A percentile compares a stretch with the other conserved stretches of the same genome.
phyloP scores from a whole-genome alignment of 2,329 filamentous ascomycete species.

The Penicillium janthinellum region DNA sequence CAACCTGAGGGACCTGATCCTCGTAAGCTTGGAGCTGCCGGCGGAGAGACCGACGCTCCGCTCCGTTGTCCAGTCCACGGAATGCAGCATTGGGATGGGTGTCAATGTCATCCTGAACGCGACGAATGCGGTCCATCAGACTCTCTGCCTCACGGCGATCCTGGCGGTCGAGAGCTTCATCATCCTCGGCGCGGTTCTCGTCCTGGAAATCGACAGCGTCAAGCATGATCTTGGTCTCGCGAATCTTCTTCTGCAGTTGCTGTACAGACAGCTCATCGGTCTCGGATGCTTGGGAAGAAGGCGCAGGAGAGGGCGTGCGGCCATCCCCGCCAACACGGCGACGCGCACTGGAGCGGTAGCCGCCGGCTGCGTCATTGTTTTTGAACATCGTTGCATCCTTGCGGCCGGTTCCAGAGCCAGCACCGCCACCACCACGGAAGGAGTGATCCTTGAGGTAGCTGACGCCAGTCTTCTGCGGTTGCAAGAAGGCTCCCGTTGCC shows the following conservation, averaged over 20 bases:
- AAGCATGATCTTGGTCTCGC: conserved; percentile 89
- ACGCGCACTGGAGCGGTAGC: conserved; percentile 91
- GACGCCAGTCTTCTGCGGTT: conserved; percentile 96
- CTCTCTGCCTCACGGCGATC: conserved; percentile 93
- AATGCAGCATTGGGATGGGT: conserved; percentile 77
- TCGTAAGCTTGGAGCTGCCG: conserved; percentile 86
- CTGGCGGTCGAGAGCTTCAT: conserved; percentile 85
- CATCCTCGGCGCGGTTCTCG: conserved; percentile 84
- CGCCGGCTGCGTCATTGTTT: conserved; percentile 90
- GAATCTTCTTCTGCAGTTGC: conserved; percentile 87
- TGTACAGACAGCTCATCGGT: conserved; percentile 79
- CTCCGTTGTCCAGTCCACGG: conserved; percentile 75
- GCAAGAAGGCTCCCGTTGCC: conserved; percentile 81
- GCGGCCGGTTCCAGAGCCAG: conserved; percentile 61
- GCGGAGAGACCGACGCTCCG: conserved; percentile 81
- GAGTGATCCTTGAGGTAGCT: conserved; percentile 97
- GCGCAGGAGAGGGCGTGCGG: conserved; percentile 76
- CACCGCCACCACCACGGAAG: conserved; percentile 68
- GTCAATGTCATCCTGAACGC: conserved; percentile 93
- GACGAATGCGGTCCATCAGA: conserved; percentile 86
- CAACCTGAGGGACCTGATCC: conserved; percentile 87
- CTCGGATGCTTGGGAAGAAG: conserved; percentile 66
- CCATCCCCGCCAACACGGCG: conserved; percentile 72
- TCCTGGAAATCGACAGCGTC: conserved; percentile 97
- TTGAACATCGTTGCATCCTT: conserved; percentile 97